Percentiles rank a stretch among this genome's conserved stretches.
Evolutionary conservation across 129 eudicot genomes (phyloP).

Genomic region (Apium graveolens): DNA sequence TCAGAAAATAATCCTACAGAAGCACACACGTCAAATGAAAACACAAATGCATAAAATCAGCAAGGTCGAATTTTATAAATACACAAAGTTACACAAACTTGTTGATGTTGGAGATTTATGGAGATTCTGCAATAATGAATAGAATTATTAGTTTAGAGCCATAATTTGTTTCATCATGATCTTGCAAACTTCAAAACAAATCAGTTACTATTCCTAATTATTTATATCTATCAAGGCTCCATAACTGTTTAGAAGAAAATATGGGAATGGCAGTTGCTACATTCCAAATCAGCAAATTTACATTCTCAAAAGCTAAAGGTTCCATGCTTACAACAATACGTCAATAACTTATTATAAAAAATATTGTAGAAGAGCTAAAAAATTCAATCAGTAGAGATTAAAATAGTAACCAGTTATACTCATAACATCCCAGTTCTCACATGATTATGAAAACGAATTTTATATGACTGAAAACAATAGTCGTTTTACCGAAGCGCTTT

Average conservation of each 20-base stretch:
- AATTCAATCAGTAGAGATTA: not conserved
- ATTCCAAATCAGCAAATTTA: not conserved
- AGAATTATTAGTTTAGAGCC: not conserved
- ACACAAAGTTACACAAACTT: not conserved
- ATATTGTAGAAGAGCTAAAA: not conserved
- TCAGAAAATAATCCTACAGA: not conserved
- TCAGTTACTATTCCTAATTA: not conserved
- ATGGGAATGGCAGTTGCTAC: not conserved
- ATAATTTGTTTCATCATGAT: not conserved
- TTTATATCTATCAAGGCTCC: not conserved
- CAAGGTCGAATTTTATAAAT: not conserved
- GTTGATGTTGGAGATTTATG: not conserved
- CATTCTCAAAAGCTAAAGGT: not conserved
- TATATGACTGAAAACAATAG: not conserved
- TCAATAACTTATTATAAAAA: not conserved
- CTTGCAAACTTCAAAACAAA: not conserved
- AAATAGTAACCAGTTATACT: not conserved
- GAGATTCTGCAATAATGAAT: not conserved
- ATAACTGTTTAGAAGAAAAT: not conserved
- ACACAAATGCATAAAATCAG: not conserved
- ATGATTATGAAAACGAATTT: not conserved
- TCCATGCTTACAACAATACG: not conserved
- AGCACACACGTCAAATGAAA: not conserved
- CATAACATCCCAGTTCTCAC: not conserved
- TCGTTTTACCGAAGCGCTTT: constrained; percentile 46